Conservation (phyloP, 257 asterid genomes). For the Nicotiana sylvestris region DNA sequence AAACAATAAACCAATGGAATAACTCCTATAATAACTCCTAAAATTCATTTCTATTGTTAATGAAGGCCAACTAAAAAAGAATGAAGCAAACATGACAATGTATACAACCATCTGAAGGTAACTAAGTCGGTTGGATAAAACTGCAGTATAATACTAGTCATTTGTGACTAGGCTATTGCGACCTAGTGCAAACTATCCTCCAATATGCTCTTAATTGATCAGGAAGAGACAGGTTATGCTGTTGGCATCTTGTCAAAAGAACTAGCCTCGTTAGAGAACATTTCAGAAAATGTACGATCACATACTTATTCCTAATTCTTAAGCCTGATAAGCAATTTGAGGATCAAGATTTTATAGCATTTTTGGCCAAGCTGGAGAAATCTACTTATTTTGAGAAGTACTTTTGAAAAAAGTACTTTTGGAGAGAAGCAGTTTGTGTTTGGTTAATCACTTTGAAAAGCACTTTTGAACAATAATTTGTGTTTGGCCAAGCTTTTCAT, state of each 20-base stretch:
- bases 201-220: background rate
- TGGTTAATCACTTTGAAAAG: too few relatives aligned
- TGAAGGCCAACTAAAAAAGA: too few relatives aligned
- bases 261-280: background rate
- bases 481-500: too few relatives aligned
- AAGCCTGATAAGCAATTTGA: background rate
- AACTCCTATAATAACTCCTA: too few relatives aligned
- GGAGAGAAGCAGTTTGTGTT: too few relatives aligned
- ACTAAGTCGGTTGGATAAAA: background rate
- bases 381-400: too few relatives aligned
- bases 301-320: background rate
- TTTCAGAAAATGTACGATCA: background rate
- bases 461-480: too few relatives aligned
- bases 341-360: background rate
- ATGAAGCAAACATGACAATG: background rate
- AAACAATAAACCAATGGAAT: too few relatives aligned
- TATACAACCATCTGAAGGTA: background rate
- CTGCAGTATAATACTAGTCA: background rate
- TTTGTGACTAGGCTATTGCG: background rate
- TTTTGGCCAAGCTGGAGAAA: too few relatives aligned
- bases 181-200: background rate
- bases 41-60: too few relatives aligned
- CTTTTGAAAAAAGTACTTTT: too few relatives aligned
- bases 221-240: background rate
- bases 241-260: background rate